Percentiles rank a stretch among this genome's conserved stretches.
Evolutionary conservation across 352 stramenopile species (phyloP).

Genomic region (Phytopythium chamaehyphon): DNA sequence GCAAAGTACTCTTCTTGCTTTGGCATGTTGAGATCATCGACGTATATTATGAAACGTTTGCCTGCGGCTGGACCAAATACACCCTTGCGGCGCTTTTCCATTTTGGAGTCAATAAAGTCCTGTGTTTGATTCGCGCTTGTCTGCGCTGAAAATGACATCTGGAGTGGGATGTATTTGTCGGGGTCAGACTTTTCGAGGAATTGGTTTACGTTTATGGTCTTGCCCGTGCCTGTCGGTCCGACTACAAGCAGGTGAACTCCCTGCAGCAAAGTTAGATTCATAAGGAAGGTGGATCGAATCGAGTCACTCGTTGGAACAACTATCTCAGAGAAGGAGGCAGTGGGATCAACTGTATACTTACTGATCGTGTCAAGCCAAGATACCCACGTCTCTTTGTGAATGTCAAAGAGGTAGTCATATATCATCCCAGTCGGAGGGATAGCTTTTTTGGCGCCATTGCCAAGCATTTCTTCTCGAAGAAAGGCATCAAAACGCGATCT

Average conservation of each 20-base stretch:
- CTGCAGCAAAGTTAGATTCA: slow-evolving; percentile 79
- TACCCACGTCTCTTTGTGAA: slow-evolving; percentile 76
- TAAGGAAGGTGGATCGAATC: slow-evolving; percentile 90
- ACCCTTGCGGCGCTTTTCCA: slow-evolving; percentile 91
- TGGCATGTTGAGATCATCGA: slow-evolving; percentile 96
- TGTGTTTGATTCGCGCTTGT: slow-evolving; percentile 92
- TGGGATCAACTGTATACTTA: slow-evolving; percentile 66
- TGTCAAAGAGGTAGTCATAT: slow-evolving; percentile 92
- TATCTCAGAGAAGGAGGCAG: slow-evolving; percentile 86
- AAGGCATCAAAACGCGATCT: slow-evolving; percentile 85
- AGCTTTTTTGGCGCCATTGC: slow-evolving; percentile 45
- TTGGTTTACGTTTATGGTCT: slow-evolving; percentile 93
- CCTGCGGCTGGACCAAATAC: slow-evolving; percentile 89
- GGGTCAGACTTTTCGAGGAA: slow-evolving; percentile 86
- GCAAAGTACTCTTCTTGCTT: slow-evolving; percentile 93
- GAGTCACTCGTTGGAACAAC: slow-evolving; percentile 94
- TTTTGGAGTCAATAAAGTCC: slow-evolving; percentile 90
- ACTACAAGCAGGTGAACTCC: slow-evolving; percentile 91
- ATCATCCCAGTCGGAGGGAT: slow-evolving; percentile 65
- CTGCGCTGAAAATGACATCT: slow-evolving; percentile 91
- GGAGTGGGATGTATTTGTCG: slow-evolving; percentile 91
- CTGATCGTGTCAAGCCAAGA: slow-evolving; percentile 90
- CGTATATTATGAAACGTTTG: slow-evolving; percentile 93
- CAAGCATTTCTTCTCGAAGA: slow-evolving; percentile 77
- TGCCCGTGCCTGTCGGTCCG: slow-evolving; percentile 93